Conservation (phyloP, 139 green algal genomes). For the Coelastrella sp. region DNA sequence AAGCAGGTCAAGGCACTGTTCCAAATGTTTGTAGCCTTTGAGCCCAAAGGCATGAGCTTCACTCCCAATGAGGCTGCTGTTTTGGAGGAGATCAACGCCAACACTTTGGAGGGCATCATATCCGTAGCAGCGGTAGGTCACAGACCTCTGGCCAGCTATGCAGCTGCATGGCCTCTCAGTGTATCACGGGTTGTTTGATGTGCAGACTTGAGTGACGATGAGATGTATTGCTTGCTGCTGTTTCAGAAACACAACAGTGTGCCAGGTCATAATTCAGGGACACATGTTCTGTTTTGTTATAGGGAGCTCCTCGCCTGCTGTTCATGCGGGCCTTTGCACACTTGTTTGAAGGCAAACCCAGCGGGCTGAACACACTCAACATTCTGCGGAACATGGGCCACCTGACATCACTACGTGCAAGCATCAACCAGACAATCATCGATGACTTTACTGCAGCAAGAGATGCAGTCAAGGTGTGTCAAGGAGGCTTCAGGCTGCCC, state of each 20-base stretch:
- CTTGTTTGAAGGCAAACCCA: constrained; percentile 79
- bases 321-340: constrained; percentile 81
- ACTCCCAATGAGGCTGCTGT: constrained; percentile 68
- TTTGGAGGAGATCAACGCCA: constrained; percentile 75
- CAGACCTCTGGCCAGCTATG: background rate
- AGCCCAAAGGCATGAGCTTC: constrained; percentile 70
- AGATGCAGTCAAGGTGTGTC: constrained; percentile 27
- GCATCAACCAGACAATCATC: constrained; percentile 55
- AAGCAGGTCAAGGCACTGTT: constrained; percentile 84
- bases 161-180: background rate
- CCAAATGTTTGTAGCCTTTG: constrained; percentile 74
- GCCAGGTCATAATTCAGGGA: too few species aligned
- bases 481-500: background rate
- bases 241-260: too few species aligned
- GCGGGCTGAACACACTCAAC: constrained; percentile 69
- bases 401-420: constrained; percentile 57
- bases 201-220: too few species aligned
- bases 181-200: too few species aligned
- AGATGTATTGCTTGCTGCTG: too few species aligned
- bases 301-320: constrained; percentile 73
- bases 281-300: background rate
- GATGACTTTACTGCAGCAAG: constrained; percentile 59
- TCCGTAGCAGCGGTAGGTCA: constrained; percentile 53
- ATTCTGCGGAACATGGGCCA: constrained; percentile 71
- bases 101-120: constrained; percentile 75